A percentile compares a stretch with the other conserved stretches of the same genome.
These are phyloP conservation scores for Rhizomucor miehei DNA, from an alignment of 371 early-diverging fungal species.

Conservation along the genomic window DNA sequence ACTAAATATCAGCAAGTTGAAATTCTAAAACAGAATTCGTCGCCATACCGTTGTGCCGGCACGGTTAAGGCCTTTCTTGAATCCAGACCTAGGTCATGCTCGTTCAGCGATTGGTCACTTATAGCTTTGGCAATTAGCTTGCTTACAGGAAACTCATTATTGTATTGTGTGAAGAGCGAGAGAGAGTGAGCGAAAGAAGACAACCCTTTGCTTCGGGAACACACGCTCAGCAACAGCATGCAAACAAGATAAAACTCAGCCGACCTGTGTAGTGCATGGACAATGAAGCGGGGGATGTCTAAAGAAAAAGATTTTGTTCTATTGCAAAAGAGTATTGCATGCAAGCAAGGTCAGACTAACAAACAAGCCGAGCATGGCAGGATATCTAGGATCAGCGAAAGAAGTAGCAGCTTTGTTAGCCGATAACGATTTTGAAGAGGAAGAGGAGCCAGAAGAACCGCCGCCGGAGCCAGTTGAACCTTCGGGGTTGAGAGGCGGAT, in stretches of 20 bases:
- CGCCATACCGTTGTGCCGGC: slow-evolving; percentile 73
- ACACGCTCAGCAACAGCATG: too few relatives aligned
- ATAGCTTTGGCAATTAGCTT: neutral
- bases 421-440: neutral
- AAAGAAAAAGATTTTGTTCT: too few relatives aligned
- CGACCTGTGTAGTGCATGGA: too few relatives aligned
- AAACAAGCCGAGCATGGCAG: too few relatives aligned
- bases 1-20: neutral
- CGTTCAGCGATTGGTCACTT: neutral
- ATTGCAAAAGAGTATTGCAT: too few relatives aligned
- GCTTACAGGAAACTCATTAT: slow-evolving; percentile 14
- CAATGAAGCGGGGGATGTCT: too few relatives aligned
- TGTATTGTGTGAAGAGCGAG: neutral
- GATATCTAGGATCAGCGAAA: too few relatives aligned
- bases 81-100: slow-evolving; percentile 61
- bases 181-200: neutral
- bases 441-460: neutral
- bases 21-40: neutral
- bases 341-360: too few relatives aligned
- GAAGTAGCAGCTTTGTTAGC: neutral
- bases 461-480: neutral
- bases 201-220: neutral
- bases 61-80: slow-evolving; percentile 82
- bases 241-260: too few relatives aligned
- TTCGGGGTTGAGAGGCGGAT: slow-evolving; percentile 7